Base-by-base conservation (phyloP, 352 stramenopile species). In the Globisporangium ultimum region DNA sequence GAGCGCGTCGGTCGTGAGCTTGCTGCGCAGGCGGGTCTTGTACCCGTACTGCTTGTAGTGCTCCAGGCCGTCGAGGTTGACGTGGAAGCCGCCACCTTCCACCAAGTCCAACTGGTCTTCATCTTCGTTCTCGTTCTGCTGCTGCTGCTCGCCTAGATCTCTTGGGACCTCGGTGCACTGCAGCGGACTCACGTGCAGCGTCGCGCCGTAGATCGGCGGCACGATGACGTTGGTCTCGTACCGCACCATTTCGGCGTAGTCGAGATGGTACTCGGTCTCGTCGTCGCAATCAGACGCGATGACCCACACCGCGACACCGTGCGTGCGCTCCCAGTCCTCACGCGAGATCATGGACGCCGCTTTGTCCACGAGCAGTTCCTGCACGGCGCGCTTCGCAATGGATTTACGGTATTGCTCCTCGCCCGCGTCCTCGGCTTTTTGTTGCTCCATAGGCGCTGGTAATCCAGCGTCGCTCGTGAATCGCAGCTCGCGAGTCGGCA, bases 121-220 rank as follows among this genome's bases (percentile, higher is more conserved):
- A 28, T 67, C 22, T 43, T 45, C 14, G 20, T 10, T 12, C 9
- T 58, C 36, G 15, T 59, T 38, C 15, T 53, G 17, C 14, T 46
- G 14, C 42, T 40, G 18, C 5, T 20, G 24, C n/a, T 24, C 20
- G 4, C 24, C 73, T 63, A 28, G n/a, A n/a, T n/a, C n/a, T n/a
- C n/a, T n/a, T n/a, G n/a, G n/a, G n/a, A 28, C 5, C 24, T 2
- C 24, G 24, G 24, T 5, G 24, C 24, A 5, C 12, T 61, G 55
- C 15, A 88, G 59, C 13, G 70, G 78, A 66, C 78, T 92, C 48
- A 90, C 80, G 53, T 92, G 82, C 40, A 92, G 61, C 46, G 82
- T 92, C 32, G 80, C 79, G 38, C 82, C 80, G 66, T 90, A 92
- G 51, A 90, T 75, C 3, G 82, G 79, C 9, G 78, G 50, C n/a